These are phyloP conservation scores for Exophiala sp. DNA, from an alignment of 2,329 filamentous ascomycete species.

Conservation along the genomic window DNA sequence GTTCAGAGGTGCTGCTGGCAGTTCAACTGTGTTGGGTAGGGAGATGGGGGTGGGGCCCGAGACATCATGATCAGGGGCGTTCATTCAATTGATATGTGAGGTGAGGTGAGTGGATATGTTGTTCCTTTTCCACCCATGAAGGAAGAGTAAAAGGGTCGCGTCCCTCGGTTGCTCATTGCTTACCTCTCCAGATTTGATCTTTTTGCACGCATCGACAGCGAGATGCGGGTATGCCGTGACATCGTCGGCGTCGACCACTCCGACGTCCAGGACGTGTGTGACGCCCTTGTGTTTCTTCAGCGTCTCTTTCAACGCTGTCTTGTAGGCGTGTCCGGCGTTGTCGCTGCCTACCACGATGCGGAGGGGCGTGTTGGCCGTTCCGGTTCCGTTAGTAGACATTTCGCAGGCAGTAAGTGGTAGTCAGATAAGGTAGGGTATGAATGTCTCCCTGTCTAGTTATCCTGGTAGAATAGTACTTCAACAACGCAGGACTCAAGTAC, in stretches of 20 bases:
- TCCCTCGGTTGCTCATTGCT: background rate
- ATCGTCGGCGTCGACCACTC: slow-evolving; percentile 59
- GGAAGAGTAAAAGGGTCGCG: too few species aligned
- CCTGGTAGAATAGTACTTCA: too few species aligned
- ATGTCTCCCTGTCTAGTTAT: too few species aligned
- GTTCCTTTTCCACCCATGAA: background rate
- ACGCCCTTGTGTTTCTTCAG: slow-evolving; percentile 64
- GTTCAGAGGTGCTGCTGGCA: too few species aligned
- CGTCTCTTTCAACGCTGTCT: slow-evolving; percentile 67
- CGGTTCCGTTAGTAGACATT: slow-evolving; percentile 16
- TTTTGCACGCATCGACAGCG: slow-evolving; percentile 63
- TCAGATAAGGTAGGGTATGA: too few species aligned
- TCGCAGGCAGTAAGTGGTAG: too few species aligned
- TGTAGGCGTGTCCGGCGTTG: slow-evolving; percentile 72
- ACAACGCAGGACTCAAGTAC: too few species aligned
- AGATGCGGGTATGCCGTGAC: slow-evolving; percentile 78
- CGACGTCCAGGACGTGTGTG: slow-evolving; percentile 64
- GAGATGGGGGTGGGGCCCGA: too few species aligned
- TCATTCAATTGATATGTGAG: too few species aligned
- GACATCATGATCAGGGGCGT: too few species aligned
- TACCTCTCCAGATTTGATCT: slow-evolving; percentile 41
- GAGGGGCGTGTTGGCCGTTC: slow-evolving; percentile 35
- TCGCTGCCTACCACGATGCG: slow-evolving; percentile 60
- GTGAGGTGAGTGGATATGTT: background rate
- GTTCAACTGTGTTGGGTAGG: too few species aligned